These are phyloP conservation scores for Neurospora sp. DNA, from an alignment of 495 filamentous ascomycete genomes.

Conservation along the genomic window DNA sequence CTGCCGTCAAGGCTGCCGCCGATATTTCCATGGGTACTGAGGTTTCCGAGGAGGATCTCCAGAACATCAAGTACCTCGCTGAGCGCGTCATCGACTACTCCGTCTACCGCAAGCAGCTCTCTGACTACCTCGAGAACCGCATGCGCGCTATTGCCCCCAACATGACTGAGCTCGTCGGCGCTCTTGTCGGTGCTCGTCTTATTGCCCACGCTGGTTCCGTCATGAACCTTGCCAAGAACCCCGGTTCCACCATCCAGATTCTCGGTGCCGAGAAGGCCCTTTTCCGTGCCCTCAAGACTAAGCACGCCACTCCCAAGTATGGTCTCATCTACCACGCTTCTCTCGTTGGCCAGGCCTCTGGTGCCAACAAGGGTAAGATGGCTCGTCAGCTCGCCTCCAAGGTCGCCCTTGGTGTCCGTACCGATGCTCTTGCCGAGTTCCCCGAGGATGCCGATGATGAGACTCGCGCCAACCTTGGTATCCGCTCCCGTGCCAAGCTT, in stretches of 20 bases:
- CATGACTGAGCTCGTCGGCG: constrained; percentile 84
- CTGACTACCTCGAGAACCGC: constrained; percentile 77
- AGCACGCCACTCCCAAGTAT: constrained; percentile 98
- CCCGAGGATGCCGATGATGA: constrained; percentile 72
- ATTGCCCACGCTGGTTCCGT: constrained; percentile 94
- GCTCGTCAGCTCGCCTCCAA: constrained; percentile 92
- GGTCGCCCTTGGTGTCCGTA: constrained; percentile 82
- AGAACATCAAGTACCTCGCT: constrained; percentile 81
- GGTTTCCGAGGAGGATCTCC: constrained; percentile 78
- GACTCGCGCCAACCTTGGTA: constrained; percentile 68
- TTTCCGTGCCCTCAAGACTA: constrained; percentile 96
- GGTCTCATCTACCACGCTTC: constrained; percentile 98
- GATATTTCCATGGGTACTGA: constrained; percentile 98
- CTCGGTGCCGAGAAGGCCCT: constrained; percentile 97
- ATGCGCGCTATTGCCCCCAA: constrained; percentile 98
- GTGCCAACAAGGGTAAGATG: constrained; percentile 99
- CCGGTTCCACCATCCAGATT: constrained; percentile 93
- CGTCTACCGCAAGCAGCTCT: constrained; percentile 79
- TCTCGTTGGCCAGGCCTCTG: constrained; percentile 89
- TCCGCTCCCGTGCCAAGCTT: constrained; percentile 61
- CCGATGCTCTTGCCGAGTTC: constrained; percentile 78
- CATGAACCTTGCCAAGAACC: constrained; percentile 92
- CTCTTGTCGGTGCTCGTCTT: constrained; percentile 87
- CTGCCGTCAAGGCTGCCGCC: constrained; percentile 82
- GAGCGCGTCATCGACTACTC: constrained; percentile 87